Evolutionary conservation across 108 stramenopile genomes (phyloP), one percentile per base, ranked within the genome.

Genomic region (Discostella pseudostelligera): DNA sequence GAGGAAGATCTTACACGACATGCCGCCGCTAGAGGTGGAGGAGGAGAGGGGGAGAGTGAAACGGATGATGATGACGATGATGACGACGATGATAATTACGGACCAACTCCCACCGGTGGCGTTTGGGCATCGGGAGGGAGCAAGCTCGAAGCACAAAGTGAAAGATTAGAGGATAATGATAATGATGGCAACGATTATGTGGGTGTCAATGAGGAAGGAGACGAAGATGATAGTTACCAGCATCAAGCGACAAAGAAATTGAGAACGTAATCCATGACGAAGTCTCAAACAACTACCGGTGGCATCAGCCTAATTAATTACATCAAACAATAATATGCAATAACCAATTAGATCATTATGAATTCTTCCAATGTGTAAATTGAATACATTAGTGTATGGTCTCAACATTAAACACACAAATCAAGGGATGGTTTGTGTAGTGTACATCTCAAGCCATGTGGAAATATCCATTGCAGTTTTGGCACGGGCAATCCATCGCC

Each of bases 91-190:
- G 89, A 94, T 35, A 89, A 94, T 62, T 94, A 83, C 64, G 94
- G 94, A 9, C 90, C 94, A 14, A 68, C 87, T 14, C 90, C 90
- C 6, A 75, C 83, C 8, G 86, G 87, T 14, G 87, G 87, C 6
- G 77, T 90, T 20, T 90, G 89, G 94, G 94, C 89, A 28, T 88
- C 86, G 24, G 86, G 81, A 17, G 87, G 86, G 35, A 67, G 73
- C 62, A 86, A 85, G 60, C 51, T 92, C 0, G 78, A 88, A 57
- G 62, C 62, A 46, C 75, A 92, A 65, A 85, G 81, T 43, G 85
- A 90, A 50, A 62, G 66, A 59, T 56, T 89, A n/a, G 74, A 71
- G 17, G 62, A 67, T 4, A 57, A 45, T 32, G 61, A 16, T 14
- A 57, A 36, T 12, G 59, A 43, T 8, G 74, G 35, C n/a, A 75